Base-by-base conservation (phyloP, 345 rosid genomes). In the Draba incana region DNA sequence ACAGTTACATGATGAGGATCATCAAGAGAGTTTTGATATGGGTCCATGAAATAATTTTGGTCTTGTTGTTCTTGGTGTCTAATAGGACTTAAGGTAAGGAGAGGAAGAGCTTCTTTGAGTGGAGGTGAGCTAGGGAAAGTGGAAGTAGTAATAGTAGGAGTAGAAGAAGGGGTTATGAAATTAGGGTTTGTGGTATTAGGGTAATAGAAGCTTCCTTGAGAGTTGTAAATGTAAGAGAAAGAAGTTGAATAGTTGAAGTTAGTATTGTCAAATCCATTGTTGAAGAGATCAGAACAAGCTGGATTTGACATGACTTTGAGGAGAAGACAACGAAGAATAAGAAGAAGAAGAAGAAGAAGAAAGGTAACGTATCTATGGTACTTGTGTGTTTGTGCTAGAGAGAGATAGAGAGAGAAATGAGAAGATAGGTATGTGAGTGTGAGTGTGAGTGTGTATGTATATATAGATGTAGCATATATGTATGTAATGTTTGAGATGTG, bases 51-150 rank as follows among this genome's bases (percentile, higher is more conserved):
- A 35, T 49, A 77, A 62, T 84, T 83, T 6, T 76, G 71, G 48
- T 84, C 78, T 23, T 75, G 70, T 49, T 81, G 80, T 56, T 77
- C 75, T 43, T 84, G 82, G 52, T 35, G 39, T 35, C 39, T 7
- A 8, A 85, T 50, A n/a, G 93, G 98, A 81, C 89, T 86, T 56
- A 82, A 75, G 75, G 81, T 87, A 31, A 94, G 92, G 46, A 94
- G 96, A 14, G 97, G 99, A 41, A 94, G 99, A 16, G 90, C 93
- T 79, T 94, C 89, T 76, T 58, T 85, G 10, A 86, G 77, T 30
- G 97, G 98, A 55, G 99, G 95, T 52, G 98, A 86, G 5, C 85
- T 75, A 12, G 80, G 65, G 55, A 62, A 42, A 48, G 66, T 51
- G 46, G 57, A 69, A 35, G 39, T 8, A 35, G 39, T 35, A 4